Evolutionary conservation across 306 rosid species (phyloP), one percentile per base, ranked within the genome.

Genomic region (Neltuma alba): DNA sequence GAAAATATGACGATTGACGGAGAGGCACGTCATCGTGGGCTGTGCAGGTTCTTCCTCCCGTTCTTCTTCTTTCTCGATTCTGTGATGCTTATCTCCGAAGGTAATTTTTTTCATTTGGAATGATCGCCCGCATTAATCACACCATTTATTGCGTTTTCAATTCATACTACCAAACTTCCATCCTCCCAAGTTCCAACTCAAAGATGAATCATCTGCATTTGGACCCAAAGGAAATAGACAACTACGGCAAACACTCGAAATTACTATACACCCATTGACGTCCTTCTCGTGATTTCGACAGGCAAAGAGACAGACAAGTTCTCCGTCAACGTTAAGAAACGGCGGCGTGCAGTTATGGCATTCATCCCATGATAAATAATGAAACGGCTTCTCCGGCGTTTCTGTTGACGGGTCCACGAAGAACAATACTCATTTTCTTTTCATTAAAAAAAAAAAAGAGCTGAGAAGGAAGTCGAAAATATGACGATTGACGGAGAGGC

Each of bases 331-430:
- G 63, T 57, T 57, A 25, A 10, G 1, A 57, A 25, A 57, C 63
- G 63, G 33, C 11, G 33, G 7, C 16, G 33, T 3, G 16, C 30
- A 2, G 31, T 21, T 14, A 54, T 21, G 34, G 6, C 16, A 4
- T 57, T 25, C 6, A 57, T 23, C 16, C 62, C 44, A 8, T 5
- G 28, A 2, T 54, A 2, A n/a, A n/a, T 2, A 13, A n/a, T 54
- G 60, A 54, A 20, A 54, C 61, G 61, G 61, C 61, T 54, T n/a
- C 58, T 52, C 27, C 58, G 7, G 58, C 58, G 58, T 52, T 52
- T 20, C 27, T 7, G 62, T 23, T 21, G 30, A 55, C 31, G 62
- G 62, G 62, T 23, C 62, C 30, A 55, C 62, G 62, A 55, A 55
- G 31, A 55, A 55, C 14, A 55, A 23, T 7, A 20, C 60, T 2